Percentiles rank a stretch among this genome's conserved stretches.
These are phyloP conservation scores for Verticillium nonalfalfae DNA, from an alignment of 2,329 filamentous ascomycete genomes.

Conservation along the genomic window DNA sequence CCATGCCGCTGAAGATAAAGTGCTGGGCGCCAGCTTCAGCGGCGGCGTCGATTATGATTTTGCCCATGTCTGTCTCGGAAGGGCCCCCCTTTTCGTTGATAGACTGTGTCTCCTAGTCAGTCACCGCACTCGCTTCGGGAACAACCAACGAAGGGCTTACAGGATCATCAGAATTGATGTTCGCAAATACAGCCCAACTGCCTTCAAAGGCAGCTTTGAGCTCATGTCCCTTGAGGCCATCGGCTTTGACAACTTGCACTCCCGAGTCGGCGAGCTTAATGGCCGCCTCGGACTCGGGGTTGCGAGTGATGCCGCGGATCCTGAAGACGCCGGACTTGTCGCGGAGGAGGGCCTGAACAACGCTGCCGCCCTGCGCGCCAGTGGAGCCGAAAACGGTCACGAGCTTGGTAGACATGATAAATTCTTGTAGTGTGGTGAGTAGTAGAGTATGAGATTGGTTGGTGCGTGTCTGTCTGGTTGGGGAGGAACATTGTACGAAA, in stretches of 20 bases:
- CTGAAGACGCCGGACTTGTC: constrained; percentile 19
- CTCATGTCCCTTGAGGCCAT: constrained; percentile 17
- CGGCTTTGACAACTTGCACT: constrained; percentile 23
- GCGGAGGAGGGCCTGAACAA: constrained; percentile 21
- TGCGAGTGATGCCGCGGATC: constrained; percentile 21
- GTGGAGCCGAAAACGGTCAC: constrained; percentile 25
- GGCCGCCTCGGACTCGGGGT: constrained; percentile 19
- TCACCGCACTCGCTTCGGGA: background rate
- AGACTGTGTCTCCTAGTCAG: background rate
- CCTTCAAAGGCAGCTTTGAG: constrained; percentile 19
- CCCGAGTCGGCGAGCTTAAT: constrained; percentile 16
- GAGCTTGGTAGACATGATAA: constrained; percentile 19
- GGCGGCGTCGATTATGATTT: constrained; percentile 24
- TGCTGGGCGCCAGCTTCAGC: constrained; percentile 23
- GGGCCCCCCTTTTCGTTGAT: constrained; percentile 17
- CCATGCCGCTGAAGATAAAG: constrained; percentile 28
- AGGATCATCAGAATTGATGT: constrained; percentile 23
- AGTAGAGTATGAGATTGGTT: background rate
- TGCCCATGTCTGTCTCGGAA: constrained; percentile 27
- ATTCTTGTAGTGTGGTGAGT: background rate
- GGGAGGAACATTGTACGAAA: background rate
- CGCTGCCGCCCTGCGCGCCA: constrained; percentile 22
- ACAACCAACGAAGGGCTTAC: background rate
- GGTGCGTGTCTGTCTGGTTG: background rate
- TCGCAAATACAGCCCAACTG: constrained; percentile 25